A percentile compares a stretch with the other conserved stretches of the same genome.
Evolutionary conservation across 768 basidiomycete genomes (phyloP).

Genomic region (Wakefieldia striispora): DNA sequence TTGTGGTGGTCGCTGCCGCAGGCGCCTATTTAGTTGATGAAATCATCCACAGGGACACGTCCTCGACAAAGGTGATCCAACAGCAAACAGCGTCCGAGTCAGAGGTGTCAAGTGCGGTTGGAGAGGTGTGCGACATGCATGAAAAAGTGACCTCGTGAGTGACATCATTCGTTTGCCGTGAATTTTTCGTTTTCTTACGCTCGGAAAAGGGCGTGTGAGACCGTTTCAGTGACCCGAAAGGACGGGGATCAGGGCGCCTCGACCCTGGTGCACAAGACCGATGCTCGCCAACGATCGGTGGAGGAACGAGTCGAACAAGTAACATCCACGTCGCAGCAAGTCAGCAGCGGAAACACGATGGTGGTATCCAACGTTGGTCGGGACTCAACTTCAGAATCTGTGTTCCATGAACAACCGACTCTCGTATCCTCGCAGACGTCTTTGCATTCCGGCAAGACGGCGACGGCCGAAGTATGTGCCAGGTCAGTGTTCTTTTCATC

Average conservation of each 20-base stretch:
- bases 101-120: background rate
- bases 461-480: too few species aligned
- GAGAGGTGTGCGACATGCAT: background rate
- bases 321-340: background rate
- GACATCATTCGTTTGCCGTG: background rate
- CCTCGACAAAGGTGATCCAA: background rate
- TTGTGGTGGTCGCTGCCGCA: background rate
- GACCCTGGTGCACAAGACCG: background rate
- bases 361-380: background rate
- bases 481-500: too few species aligned
- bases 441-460: background rate
- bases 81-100: background rate
- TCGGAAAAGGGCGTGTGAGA: background rate
- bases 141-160: conserved; percentile 8
- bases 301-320: background rate
- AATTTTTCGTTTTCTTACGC: background rate
- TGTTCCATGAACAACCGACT: background rate
- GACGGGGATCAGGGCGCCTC: background rate
- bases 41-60: background rate
- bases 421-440: background rate
- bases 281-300: background rate
- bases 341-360: background rate
- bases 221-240: background rate
- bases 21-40: background rate
- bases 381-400: background rate